phyloP scores from a whole-genome alignment of 1,139 yeast genomes.

The Suhomyces bribrorum region DNA sequence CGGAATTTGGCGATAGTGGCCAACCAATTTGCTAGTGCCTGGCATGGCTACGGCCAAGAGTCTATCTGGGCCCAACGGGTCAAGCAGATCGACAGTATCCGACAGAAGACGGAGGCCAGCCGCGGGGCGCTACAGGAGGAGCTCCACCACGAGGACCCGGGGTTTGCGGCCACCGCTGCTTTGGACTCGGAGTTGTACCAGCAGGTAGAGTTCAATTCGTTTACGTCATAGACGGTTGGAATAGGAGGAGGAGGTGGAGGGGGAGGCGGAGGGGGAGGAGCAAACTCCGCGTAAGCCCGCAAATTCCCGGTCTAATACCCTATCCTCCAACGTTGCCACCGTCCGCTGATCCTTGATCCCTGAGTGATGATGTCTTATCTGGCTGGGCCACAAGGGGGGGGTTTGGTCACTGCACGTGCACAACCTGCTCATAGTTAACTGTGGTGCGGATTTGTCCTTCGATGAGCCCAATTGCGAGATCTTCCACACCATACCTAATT shows the following conservation, averaged over 20 bases:
- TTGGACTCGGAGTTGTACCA: conserved; percentile 34
- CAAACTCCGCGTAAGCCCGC: no score
- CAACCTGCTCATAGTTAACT: background rate
- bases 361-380: no score
- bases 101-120: conserved; percentile 39
- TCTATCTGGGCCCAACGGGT: conserved; percentile 71
- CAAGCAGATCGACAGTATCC: conserved; percentile 54
- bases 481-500: background rate
- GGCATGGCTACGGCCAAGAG: conserved; percentile 55
- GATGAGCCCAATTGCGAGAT: background rate
- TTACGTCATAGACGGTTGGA: conserved; percentile 29
- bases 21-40: conserved; percentile 70
- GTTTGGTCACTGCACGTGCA: background rate
- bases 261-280: no score
- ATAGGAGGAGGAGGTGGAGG: no score
- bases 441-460: background rate
- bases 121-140: conserved; percentile 32
- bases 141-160: conserved; percentile 10
- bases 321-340: no score
- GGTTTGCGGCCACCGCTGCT: background rate
- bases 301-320: no score
- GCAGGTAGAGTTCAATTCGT: conserved; percentile 47
- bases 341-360: no score
- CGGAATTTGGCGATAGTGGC: conserved; percentile 69
- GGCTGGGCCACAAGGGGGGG: no score